Percentiles rank a stretch among this genome's conserved stretches.
Conservation (phyloP, 2,329 filamentous ascomycete genomes). For the Rutstroemia sp. region DNA sequence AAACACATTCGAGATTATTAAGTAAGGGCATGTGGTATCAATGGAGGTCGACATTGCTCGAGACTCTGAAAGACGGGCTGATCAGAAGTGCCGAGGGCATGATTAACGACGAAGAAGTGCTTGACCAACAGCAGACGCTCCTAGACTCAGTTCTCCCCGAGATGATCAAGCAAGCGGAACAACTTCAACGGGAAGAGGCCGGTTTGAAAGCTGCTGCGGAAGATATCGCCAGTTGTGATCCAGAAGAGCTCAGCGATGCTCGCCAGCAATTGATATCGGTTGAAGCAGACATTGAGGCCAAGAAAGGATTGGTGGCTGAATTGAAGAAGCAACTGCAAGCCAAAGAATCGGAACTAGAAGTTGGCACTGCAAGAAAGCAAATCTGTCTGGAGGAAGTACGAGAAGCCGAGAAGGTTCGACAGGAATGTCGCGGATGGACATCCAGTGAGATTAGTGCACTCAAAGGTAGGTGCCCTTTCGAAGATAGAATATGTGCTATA, state of each 20-base stretch:
- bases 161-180: slow-evolving; percentile 52
- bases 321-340: slow-evolving; percentile 60
- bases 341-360: slow-evolving; percentile 57
- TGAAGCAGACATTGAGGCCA: slow-evolving; percentile 62
- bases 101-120: slow-evolving; percentile 58
- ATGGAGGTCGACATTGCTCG: slow-evolving; percentile 85
- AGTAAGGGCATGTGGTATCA: slow-evolving; percentile 98
- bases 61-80: slow-evolving; percentile 78
- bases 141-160: slow-evolving; percentile 61
- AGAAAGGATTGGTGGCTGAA: slow-evolving; percentile 58
- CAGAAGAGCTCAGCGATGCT: slow-evolving; percentile 66
- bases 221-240: slow-evolving; percentile 73
- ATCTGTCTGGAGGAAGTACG: slow-evolving; percentile 67
- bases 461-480: slow-evolving; percentile 53
- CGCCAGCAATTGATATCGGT: slow-evolving; percentile 59
- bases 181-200: slow-evolving; percentile 55
- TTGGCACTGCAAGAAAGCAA: slow-evolving; percentile 58
- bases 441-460: slow-evolving; percentile 69
- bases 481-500: not conserved
- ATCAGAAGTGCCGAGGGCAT: slow-evolving; percentile 70
- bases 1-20: slow-evolving; percentile 79
- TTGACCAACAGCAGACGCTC: slow-evolving; percentile 62
- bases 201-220: slow-evolving; percentile 64
- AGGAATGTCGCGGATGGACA: slow-evolving; percentile 87
- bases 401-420: slow-evolving; percentile 73